Percentiles rank a stretch among this genome's conserved stretches.
Conservation (phyloP, 805 yeast genomes). For the Ogataea angusta region DNA sequence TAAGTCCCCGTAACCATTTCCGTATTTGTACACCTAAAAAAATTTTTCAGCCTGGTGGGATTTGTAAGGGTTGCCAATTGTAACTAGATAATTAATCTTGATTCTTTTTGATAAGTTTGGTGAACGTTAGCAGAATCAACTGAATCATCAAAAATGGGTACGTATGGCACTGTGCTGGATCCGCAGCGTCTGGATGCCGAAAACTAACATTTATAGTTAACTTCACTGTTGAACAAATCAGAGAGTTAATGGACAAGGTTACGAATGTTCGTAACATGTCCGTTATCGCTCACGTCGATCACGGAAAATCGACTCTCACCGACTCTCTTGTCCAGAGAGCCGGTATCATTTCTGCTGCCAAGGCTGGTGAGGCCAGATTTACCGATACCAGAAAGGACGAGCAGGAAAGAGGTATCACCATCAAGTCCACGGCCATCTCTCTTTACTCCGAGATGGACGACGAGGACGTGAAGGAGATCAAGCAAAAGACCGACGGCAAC, state of each 20-base stretch:
- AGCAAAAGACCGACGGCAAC: constrained; percentile 90
- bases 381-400: constrained; percentile 99
- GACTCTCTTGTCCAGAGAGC: constrained; percentile 99
- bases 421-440: constrained; percentile 98
- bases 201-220: constrained; percentile 34
- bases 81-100: constrained; percentile 10
- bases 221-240: constrained; percentile 86
- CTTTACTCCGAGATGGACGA: constrained; percentile 85
- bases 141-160: constrained; percentile 12
- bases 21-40: constrained; percentile 11
- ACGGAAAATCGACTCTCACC: constrained; percentile 99
- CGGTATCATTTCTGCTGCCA: constrained; percentile 99
- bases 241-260: constrained; percentile 99
- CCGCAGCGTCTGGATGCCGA: not conserved
- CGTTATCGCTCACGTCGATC: constrained; percentile 99
- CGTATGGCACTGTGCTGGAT: constrained; percentile 1
- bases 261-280: constrained; percentile 99
- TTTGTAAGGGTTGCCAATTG: constrained; percentile 12
- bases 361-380: constrained; percentile 99
- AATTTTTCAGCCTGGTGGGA: constrained; percentile 13
- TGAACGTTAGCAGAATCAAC: constrained; percentile 13
- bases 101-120: constrained; percentile 9
- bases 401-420: constrained; percentile 99
- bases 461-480: constrained; percentile 83
- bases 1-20: constrained; percentile 9